Conservation (phyloP, 441 rosid species). For the Daphne laureola region DNA sequence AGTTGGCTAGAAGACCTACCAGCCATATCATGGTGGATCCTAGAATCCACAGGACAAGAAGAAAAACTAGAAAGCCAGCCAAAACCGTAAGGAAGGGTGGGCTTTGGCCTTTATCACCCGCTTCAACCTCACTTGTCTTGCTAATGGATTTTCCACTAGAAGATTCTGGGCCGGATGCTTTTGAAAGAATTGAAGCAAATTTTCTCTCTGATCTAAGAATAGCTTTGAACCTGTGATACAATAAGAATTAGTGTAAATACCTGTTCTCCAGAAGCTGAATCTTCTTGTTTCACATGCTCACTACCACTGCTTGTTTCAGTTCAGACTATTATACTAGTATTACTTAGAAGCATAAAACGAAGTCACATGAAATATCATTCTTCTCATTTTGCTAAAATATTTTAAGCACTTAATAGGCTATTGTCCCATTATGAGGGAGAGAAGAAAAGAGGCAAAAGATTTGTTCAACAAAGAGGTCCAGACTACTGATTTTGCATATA, state of each 20-base stretch:
- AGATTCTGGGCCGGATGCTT: conserved; percentile 24
- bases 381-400: too few relatives aligned
- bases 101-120: conserved; percentile 15
- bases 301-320: too few relatives aligned
- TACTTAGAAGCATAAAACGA: too few relatives aligned
- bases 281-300: too few relatives aligned
- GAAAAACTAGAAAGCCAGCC: conserved; percentile 24
- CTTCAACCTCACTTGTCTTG: conserved; percentile 11
- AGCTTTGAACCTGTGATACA: conserved; percentile 11
- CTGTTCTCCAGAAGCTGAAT: conserved; percentile 12
- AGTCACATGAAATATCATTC: too few relatives aligned
- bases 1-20: conserved; percentile 18
- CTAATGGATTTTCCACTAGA: conserved; percentile 14
- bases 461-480: too few relatives aligned
- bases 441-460: too few relatives aligned
- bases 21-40: conserved; percentile 25
- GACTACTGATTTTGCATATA: too few relatives aligned
- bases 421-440: too few relatives aligned
- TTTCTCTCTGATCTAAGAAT: conserved; percentile 9
- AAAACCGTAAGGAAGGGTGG: conserved; percentile 32
- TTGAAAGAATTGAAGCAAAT: conserved; percentile 1
- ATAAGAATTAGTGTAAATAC: background rate
- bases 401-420: too few relatives aligned
- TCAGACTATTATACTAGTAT: too few relatives aligned
- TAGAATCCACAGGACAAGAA: conserved; percentile 22